Evolutionary conservation across 2,329 filamentous ascomycete species (phyloP).

Genomic region (Cryphonectria carpinicola): DNA sequence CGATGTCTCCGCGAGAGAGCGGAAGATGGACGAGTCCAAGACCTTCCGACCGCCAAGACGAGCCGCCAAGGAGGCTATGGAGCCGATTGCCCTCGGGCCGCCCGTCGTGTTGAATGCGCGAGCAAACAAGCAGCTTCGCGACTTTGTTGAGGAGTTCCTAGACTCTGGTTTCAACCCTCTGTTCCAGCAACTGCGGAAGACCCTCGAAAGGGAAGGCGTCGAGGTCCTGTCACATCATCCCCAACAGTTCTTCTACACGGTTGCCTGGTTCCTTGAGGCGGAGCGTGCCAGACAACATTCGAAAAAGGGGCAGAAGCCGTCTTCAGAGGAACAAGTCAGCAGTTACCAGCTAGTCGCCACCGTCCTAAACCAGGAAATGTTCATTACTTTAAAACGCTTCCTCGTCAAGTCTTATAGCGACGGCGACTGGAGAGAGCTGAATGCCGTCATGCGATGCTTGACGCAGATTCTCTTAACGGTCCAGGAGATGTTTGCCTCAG

Average conservation of each 20-base stretch:
- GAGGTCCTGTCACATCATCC: constrained; percentile 77
- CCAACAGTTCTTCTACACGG: constrained; percentile 88
- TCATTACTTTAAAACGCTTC: constrained; percentile 81
- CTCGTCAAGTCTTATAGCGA: constrained; percentile 80
- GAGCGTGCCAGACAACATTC: constrained; percentile 73
- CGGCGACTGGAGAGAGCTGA: constrained; percentile 86
- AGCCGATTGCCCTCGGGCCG: constrained; percentile 76
- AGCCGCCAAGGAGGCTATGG: constrained; percentile 62
- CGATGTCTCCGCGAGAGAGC: constrained; percentile 71
- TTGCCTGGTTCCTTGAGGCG: constrained; percentile 90
- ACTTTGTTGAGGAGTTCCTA: constrained; percentile 90
- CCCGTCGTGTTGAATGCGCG: constrained; percentile 70
- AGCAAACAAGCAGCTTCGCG: constrained; percentile 76
- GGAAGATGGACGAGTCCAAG: constrained; percentile 90
- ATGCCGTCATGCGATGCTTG: constrained; percentile 89
- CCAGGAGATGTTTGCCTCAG: constrained; percentile 86
- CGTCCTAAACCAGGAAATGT: constrained; percentile 93
- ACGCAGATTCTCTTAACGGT: constrained; percentile 92
- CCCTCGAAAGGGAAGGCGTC: constrained; percentile 86
- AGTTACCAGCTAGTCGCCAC: constrained; percentile 86
- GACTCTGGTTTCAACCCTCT: constrained; percentile 95
- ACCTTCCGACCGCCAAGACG: constrained; percentile 82
- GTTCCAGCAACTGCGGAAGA: constrained; percentile 82
- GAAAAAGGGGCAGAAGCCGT: constrained; percentile 57
- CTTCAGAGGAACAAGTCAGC: constrained; percentile 59